Conservation (phyloP, 371 early-diverging fungal species). For the Blakeslea trispora region DNA sequence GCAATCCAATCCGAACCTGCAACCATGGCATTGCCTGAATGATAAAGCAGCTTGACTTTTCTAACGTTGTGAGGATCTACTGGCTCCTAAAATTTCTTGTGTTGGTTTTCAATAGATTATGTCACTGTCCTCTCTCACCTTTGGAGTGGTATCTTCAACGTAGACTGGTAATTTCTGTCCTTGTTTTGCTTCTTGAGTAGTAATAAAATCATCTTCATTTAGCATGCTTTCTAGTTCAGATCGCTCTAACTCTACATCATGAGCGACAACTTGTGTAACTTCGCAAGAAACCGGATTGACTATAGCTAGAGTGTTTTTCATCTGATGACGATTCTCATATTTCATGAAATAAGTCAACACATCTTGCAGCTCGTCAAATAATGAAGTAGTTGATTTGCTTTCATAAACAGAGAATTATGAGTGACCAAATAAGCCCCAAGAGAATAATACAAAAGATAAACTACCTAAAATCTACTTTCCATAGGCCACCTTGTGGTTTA, state of each 20-base stretch:
- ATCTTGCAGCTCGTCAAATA: slow-evolving; percentile 35
- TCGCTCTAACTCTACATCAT: slow-evolving; percentile 30
- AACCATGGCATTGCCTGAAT: slow-evolving; percentile 35
- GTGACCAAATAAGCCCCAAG: no score
- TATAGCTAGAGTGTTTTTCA: slow-evolving; percentile 41
- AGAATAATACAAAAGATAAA: neutral
- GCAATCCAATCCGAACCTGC: slow-evolving; percentile 45
- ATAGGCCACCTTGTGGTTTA: slow-evolving; percentile 30
- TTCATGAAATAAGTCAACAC: slow-evolving; percentile 39
- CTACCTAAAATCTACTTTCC: slow-evolving; percentile 39
- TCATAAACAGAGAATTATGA: neutral
- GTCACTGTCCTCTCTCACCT: slow-evolving; percentile 1
- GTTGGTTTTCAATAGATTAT: neutral
- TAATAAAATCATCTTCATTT: slow-evolving; percentile 25
- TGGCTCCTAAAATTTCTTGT: slow-evolving; percentile 1
- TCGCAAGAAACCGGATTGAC: slow-evolving; percentile 37
- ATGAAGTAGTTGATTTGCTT: slow-evolving; percentile 23
- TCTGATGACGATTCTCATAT: slow-evolving; percentile 39
- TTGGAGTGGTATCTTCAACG: slow-evolving; percentile 3
- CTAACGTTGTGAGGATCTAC: slow-evolving; percentile 11
- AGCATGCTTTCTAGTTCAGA: slow-evolving; percentile 15
- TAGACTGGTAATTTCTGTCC: slow-evolving; percentile 30
- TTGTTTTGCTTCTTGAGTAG: slow-evolving; percentile 12
- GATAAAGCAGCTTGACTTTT: slow-evolving; percentile 33
- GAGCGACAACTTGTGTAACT: slow-evolving; percentile 41